These are phyloP conservation scores for Rugonectria rugulosa DNA, from an alignment of 2,329 filamentous ascomycete species.

Conservation along the genomic window DNA sequence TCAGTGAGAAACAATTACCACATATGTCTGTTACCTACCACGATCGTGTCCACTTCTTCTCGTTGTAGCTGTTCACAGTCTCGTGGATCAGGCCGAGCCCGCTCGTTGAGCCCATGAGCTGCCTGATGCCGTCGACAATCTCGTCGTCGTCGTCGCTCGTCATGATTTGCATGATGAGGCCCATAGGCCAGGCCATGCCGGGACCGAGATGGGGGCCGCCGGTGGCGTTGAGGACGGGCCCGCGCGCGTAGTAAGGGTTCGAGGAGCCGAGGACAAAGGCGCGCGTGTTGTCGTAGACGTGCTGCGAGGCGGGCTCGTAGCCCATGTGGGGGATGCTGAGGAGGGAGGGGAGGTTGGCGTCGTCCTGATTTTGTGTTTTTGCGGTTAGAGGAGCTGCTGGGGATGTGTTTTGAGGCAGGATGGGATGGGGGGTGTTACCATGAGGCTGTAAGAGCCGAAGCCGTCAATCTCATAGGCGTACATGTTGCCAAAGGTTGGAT, in stretches of 20 bases:
- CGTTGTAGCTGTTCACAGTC: constrained; percentile 47
- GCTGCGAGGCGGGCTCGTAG: constrained; percentile 64
- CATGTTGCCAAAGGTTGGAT: constrained; percentile 68
- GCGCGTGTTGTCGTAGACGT: constrained; percentile 76
- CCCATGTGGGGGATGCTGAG: constrained; percentile 68
- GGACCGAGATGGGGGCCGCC: constrained; percentile 65
- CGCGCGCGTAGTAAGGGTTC: constrained; percentile 76
- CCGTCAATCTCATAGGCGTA: constrained; percentile 77
- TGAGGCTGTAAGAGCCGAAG: constrained; percentile 66
- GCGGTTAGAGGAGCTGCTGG: constrained; percentile 6
- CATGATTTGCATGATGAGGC: constrained; percentile 78
- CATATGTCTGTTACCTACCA: constrained; percentile 42
- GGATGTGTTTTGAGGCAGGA: no score
- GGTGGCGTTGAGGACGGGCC: constrained; percentile 58
- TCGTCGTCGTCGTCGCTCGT: constrained; percentile 79
- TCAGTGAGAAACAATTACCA: no score
- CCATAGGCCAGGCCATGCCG: constrained; percentile 88
- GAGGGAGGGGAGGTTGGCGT: constrained; percentile 69
- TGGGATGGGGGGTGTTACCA: constrained; percentile 50
- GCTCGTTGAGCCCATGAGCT: constrained; percentile 73
- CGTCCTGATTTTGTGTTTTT: constrained; percentile 53
- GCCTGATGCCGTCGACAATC: constrained; percentile 69
- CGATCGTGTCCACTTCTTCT: constrained; percentile 44
- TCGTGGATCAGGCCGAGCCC: constrained; percentile 83
- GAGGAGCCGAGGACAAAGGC: constrained; percentile 74